Base-by-base conservation (phyloP, 345 rosid genomes). In the Gossypium stocksii region DNA sequence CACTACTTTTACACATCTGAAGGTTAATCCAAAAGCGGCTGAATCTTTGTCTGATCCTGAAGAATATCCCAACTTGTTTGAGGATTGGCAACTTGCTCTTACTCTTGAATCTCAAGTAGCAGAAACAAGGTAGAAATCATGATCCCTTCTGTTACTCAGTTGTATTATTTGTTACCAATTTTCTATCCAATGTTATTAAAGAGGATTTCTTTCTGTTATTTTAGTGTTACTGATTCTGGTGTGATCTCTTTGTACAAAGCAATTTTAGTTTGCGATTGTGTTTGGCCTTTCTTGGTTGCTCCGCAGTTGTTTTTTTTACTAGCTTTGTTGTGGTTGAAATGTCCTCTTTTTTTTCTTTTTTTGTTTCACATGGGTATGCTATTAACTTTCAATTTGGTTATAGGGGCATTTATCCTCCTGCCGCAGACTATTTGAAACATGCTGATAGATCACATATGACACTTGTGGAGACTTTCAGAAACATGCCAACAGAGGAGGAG, bases 41-140 rank as follows among this genome's bases (percentile, higher is more conserved):
- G 99, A 96, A 77, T 93, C 98, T 73, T 82, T 96, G 86, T 97
- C 99, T 14, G 99, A 96, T 86, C 97, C 98, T 79, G 93, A 89
- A 79, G 99, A 96, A 85, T 96, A 96, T 83, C 82, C 98, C 65
- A 96, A 96, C 85, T 70, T 96, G 77, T 96, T 96, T 86, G 98
- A 96, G 67, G 97, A 96, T 87, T 93, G 99, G 99, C 97, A 93
- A 88, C 86, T 91, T 77, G 92, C 97, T 54, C 87, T 93, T 66
- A 87, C 98, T 60, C 85, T 95, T 7, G 99, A 95, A 82, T 84
- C 89, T 73, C 90, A 68, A 86, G 86, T 77, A 79, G 85, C 87
- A 53, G 98, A 86, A 84, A 80, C 88, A 76, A 89, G 99, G 99
- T 95, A 83, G 45, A 63, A 34, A 11, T 54, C 12, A 29, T 6